These are phyloP conservation scores for Mucor circinelloides DNA, from an alignment of 371 early-diverging fungal genomes.

Conservation along the genomic window DNA sequence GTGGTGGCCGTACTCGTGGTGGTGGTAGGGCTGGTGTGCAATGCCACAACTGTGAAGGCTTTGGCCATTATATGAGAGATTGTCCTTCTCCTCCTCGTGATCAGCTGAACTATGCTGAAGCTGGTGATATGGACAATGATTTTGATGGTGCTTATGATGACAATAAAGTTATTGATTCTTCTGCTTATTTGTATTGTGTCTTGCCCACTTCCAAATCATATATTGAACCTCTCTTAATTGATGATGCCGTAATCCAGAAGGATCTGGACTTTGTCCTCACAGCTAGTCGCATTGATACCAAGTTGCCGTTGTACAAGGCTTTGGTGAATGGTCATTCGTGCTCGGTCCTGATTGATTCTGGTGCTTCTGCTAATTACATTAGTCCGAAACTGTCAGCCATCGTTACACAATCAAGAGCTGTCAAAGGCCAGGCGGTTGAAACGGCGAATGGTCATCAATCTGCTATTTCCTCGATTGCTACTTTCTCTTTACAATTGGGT, in stretches of 20 bases:
- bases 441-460: too few species aligned
- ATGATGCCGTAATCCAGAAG: neutral
- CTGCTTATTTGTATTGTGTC: neutral
- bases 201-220: neutral
- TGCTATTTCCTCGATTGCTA: too few species aligned
- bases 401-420: too few species aligned
- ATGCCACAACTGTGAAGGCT: too few species aligned
- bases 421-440: too few species aligned
- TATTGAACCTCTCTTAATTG: neutral
- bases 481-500: too few species aligned
- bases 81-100: neutral
- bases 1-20: neutral
- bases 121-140: neutral
- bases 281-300: too few species aligned
- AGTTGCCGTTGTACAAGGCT: too few species aligned
- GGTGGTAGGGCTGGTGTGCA: neutral
- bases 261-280: neutral
- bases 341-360: too few species aligned
- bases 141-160: neutral
- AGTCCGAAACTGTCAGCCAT: too few species aligned
- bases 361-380: too few species aligned
- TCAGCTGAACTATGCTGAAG: neutral
- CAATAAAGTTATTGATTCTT: neutral
- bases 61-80: neutral
- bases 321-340: too few species aligned